Evolutionary conservation across 768 basidiomycete genomes (phyloP).

Genomic region (Amanita molliuscula): DNA sequence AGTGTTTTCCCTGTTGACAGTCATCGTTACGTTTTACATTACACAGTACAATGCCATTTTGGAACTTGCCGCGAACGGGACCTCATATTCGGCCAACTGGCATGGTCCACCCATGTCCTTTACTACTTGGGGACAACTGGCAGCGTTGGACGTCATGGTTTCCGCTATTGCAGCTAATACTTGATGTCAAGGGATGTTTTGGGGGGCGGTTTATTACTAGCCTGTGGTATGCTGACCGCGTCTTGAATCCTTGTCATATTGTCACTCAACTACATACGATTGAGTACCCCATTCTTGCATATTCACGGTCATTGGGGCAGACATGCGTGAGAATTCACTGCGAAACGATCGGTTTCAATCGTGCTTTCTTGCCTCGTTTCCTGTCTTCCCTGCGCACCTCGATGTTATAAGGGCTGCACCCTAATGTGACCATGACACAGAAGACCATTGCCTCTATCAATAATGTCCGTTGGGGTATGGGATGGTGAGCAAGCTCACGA

Average conservation of each 20-base stretch:
- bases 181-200: no score
- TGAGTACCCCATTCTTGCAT: no score
- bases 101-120: constrained; percentile 33
- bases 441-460: background rate
- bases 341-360: background rate
- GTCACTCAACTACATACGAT: no score
- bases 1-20: background rate
- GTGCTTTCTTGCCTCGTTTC: background rate
- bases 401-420: no score
- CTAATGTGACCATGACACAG: background rate
- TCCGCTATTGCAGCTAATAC: constrained; percentile 26
- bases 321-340: no score
- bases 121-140: constrained; percentile 40
- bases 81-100: constrained; percentile 34
- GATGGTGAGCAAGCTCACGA: background rate
- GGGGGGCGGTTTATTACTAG: no score
- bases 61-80: constrained; percentile 33
- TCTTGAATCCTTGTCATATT: no score
- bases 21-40: background rate
- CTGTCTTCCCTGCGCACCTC: no score
- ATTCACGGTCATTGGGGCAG: no score
- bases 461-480: background rate
- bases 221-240: no score
- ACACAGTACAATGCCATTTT: constrained; percentile 38
- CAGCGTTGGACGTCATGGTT: constrained; percentile 33